Base-by-base conservation (phyloP, 2,329 filamentous ascomycete genomes). In the Pyrenophora seminiperda region DNA sequence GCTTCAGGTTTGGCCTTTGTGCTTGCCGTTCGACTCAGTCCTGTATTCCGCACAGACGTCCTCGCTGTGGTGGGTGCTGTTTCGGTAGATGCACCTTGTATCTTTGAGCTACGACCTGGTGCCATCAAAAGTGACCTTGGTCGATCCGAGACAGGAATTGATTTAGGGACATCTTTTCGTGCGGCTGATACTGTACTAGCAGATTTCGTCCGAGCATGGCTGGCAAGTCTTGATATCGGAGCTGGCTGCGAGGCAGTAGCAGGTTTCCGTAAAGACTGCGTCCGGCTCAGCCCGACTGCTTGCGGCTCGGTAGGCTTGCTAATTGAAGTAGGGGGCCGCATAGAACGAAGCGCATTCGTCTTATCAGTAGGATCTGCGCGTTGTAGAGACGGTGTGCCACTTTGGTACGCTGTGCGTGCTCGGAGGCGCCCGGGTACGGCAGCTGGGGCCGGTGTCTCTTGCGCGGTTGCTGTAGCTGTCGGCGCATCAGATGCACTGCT, bases 211-310 rank as follows among this genome's bases (percentile, higher is more conserved):
- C 68, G 61, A 14, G 55, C 48, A 41, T 72, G 68, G 17, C 36
- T 19, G n/a, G 52, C 44, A 11, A 40, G 33, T 17, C 32, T 53
- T 38, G 53, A 24, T 24, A 55, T 10, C 15, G 52, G 56, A 46
- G 47, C 36, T 27, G 59, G 24, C 36, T 63, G 65, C 14, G 59
- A 50, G 39, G 62, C 20, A 38, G 48, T 31, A 18, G 27, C 57
- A 24, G 67, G 66, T 41, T 61, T 67, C n/a, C 68, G 65, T 7
- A 72, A 44, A 7, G 70, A 72, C 41, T 65, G 64, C 13, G 70
- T 60, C 33, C 67, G 62, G 20, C 42, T 54, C 19, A 72, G 19
- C 15, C 59, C 61, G 9, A 52, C 38, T 3, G 56, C 49, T 19
- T 48, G 55, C 10, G 58, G 41, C 39, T 55, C 54, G n/a, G 59